Evolutionary conservation across 2,329 filamentous ascomycete genomes (phyloP), one percentile per base, ranked within the genome.

Genomic region (Arachnomyces sp.): DNA sequence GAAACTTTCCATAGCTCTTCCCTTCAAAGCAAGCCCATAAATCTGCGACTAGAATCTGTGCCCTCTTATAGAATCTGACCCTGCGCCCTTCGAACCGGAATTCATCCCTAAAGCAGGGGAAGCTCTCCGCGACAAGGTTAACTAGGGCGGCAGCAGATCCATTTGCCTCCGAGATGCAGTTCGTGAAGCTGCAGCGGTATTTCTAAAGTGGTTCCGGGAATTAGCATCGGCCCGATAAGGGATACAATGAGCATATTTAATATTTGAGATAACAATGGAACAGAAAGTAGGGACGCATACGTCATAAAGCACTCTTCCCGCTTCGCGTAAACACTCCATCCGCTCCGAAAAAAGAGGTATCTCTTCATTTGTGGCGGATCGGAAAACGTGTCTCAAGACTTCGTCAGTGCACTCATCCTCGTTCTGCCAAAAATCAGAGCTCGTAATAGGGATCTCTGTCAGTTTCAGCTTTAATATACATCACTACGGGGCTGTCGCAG

Each of bases 21-120:
- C 87, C 88, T 39, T 90, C 78, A 59, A 96, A 96, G 47, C 88
- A 93, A 4, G 92, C 93, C 93, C 93, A 98, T 1, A 96, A 60
- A 60, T 98, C 92, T 15, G 93, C 93, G 2, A 94, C 89, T 14
- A 96, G 75, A 44, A 98, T 98, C 63, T 98, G 92, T 2, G 92
- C 89, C 8, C 93, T 80, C 66, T 98, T 98, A 57, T 94, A 79
- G 46, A 98, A 76, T 11, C 87, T 82, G 2, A 98, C 80, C 42
- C 72, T 74, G 33, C 81, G 79, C 7, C 80, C 80, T 39, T 90
- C 80, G 57, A 88, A 94, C 3, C 57, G 63, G 42, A 80, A 77
- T 57, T 89, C 83, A 55, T 98, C 92, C 15, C 82, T 74, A 66
- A 98, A 95, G 64, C 85, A 93, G 16, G 76, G 61, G 57, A 98